A percentile compares a stretch with the other conserved stretches of the same genome.
phyloP scores from a whole-genome alignment of 371 early-diverging fungal genomes.

The Umbelopsis sp. region DNA sequence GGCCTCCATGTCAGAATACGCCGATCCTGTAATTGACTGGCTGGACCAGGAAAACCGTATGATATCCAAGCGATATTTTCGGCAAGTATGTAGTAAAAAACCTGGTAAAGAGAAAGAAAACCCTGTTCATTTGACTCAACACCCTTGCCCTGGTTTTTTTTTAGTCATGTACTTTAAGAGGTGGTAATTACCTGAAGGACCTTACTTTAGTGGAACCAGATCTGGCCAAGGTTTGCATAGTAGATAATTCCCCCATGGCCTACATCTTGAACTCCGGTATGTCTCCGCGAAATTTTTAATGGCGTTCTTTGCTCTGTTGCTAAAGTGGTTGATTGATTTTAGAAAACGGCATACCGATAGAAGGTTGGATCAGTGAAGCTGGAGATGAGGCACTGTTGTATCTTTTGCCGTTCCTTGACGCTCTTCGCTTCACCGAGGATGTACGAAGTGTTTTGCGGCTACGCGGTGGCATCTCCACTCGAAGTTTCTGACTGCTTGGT shows the following conservation, averaged over 20 bases:
- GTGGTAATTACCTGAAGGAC: slow-evolving; percentile 89
- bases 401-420: slow-evolving; percentile 84
- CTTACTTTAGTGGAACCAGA: slow-evolving; percentile 81
- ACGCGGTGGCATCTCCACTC: slow-evolving; percentile 8
- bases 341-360: slow-evolving; percentile 89
- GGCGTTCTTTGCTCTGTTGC: too few species aligned
- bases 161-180: slow-evolving; percentile 74
- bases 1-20: slow-evolving; percentile 96
- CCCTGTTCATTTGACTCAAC: background rate
- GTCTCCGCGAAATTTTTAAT: background rate
- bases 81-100: slow-evolving; percentile 61
- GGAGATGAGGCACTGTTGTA: slow-evolving; percentile 85
- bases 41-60: slow-evolving; percentile 81
- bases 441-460: slow-evolving; percentile 66
- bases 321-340: background rate
- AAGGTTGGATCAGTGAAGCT: slow-evolving; percentile 80
- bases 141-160: background rate
- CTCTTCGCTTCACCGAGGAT: slow-evolving; percentile 83
- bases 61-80: slow-evolving; percentile 83
- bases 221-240: slow-evolving; percentile 83
- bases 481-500: slow-evolving; percentile 16
- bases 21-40: slow-evolving; percentile 96
- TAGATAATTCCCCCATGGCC: slow-evolving; percentile 85
- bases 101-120: too few species aligned
- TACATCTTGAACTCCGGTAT: slow-evolving; percentile 8